Percentiles rank a stretch among this genome's conserved stretches.
Conservation (phyloP, 176 grass and related monocot species). For the Eragrostis nindensis region DNA sequence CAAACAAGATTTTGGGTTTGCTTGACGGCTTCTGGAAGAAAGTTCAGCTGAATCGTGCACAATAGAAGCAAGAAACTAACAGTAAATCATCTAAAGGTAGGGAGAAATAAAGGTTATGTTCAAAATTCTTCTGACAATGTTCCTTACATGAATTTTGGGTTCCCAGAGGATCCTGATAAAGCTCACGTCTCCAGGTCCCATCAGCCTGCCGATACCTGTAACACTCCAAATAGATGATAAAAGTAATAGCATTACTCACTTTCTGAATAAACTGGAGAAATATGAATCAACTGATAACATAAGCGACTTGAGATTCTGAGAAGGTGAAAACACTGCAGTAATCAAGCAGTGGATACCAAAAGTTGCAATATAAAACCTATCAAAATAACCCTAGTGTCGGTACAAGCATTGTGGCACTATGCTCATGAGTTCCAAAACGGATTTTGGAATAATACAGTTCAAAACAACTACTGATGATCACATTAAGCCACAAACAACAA, state of each 20-base stretch:
- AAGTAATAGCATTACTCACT: not conserved
- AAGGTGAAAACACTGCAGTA: not conserved
- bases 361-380: not conserved
- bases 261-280: not conserved
- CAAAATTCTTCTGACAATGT: conserved; percentile 2
- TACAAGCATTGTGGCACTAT: not conserved
- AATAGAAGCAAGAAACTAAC: conserved; percentile 36
- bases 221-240: conserved; percentile 14
- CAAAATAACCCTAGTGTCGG: not conserved
- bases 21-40: conserved; percentile 48
- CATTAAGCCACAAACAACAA: not conserved
- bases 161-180: conserved; percentile 49
- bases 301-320: conserved; percentile 3
- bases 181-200: conserved; percentile 66
- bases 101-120: conserved; percentile 13
- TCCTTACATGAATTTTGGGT: conserved; percentile 47
- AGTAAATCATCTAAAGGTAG: conserved; percentile 16
- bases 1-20: conserved; percentile 45
- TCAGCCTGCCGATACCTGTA: conserved; percentile 56
- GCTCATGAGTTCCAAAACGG: not conserved
- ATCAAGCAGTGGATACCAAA: conserved; percentile 20
- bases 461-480: not conserved
- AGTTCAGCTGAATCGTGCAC: conserved; percentile 44
- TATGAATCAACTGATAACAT: not conserved
- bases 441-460: not conserved